Evolutionary conservation across 768 basidiomycete genomes (phyloP).

Genomic region (Glaciozyma martinii): DNA sequence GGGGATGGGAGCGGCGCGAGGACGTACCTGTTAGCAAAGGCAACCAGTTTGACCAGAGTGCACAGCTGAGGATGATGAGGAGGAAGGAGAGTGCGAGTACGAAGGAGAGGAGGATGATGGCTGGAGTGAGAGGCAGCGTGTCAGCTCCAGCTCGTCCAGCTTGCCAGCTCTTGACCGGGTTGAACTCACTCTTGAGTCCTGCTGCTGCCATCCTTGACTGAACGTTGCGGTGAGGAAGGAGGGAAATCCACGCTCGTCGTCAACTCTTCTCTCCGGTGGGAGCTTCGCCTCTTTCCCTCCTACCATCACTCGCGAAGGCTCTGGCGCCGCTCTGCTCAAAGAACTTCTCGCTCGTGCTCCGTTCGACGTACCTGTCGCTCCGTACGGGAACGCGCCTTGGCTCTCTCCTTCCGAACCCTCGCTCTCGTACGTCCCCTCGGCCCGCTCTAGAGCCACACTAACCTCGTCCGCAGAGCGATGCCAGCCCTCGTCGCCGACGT

Average conservation of each 20-base stretch:
- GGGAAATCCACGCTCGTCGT: not conserved
- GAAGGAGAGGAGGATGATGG: constrained; percentile 70
- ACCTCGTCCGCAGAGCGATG: too few species aligned
- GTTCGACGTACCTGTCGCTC: too few species aligned
- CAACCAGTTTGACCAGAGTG: constrained; percentile 92
- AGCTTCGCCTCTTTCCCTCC: too few species aligned
- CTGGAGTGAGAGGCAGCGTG: not conserved
- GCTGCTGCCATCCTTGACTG: constrained; percentile 38
- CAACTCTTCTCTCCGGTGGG: not conserved
- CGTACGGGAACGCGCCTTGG: too few species aligned
- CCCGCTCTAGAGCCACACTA: too few species aligned
- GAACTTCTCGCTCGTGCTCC: too few species aligned
- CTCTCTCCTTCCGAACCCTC: too few species aligned
- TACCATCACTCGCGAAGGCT: too few species aligned
- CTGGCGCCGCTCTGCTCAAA: too few species aligned
- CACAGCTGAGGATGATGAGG: constrained; percentile 93
- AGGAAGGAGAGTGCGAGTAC: constrained; percentile 96
- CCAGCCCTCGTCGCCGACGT: not conserved
- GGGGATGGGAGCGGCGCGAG: not conserved
- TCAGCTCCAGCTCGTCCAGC: not conserved
- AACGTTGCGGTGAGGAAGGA: not conserved
- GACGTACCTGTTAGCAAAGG: constrained; percentile 89
- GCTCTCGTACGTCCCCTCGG: too few species aligned
- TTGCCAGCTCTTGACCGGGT: not conserved
- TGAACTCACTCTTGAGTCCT: constrained; percentile 59